Evolutionary conservation across 108 stramenopile genomes (phyloP), one percentile per base, ranked within the genome.

Genomic region (Pseudonitzschia multiseries): DNA sequence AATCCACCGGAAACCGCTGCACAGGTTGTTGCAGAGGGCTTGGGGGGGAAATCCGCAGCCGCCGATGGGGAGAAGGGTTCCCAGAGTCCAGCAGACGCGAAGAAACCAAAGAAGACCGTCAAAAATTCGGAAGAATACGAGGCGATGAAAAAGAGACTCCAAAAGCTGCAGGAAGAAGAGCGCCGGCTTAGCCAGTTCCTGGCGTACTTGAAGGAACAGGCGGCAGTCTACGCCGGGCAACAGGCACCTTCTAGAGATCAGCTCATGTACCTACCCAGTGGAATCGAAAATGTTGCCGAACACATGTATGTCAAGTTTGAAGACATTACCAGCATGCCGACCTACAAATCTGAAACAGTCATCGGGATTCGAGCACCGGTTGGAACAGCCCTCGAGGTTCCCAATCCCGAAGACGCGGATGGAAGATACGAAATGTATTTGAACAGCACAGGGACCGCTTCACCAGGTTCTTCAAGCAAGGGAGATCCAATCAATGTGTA

Each of bases 311-410:
- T 93, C 26, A 73, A 74, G 22, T 88, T 84, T 50, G 73, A 80
- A 17, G 90, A 90, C 48, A 83, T 95, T 14, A 90, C 91, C 14
- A 72, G 77, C 9, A 80, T 95, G 46, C 76, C 83, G 17, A 54
- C 69, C 12, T 90, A 91, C 57, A 57, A 60, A 12, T 69, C 74
- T 29, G 93, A 95, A 41, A 94, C 92, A 31, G 90, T 97, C 53
- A 93, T 97, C 82, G 97, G 93, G 22, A 91, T 97, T 41, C 80
- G 85, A 27, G 94, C 96, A 59, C 97, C 97, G 29, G 53, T 87
- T 10, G 95, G 95, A 0, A 97, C 95, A 3, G 87, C 87, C 13
- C 78, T 97, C 57, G 97, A 95, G 72, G 94, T 96, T 31, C 94
- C 93, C 0, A 84, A 96, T 78, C 93, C 94, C 1, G 90, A 93